phyloP scores from a whole-genome alignment of 352 stramenopile species.

The Phytophthora capsici region DNA sequence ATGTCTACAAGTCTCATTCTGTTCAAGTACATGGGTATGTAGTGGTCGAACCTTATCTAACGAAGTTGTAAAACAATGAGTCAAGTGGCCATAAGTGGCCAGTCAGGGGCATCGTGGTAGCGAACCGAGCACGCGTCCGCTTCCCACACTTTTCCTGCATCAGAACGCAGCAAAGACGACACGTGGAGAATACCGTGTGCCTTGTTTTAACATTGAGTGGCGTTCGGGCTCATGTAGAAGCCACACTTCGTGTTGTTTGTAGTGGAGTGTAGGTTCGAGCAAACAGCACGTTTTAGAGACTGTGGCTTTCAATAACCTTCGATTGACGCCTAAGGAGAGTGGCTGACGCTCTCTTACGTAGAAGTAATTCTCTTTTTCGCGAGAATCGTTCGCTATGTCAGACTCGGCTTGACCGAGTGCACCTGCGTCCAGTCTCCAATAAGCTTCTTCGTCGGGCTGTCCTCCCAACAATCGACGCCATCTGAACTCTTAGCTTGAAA shows the following conservation, averaged over 20 bases:
- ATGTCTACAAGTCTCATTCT: conserved; percentile 91
- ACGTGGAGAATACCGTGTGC: too few species aligned
- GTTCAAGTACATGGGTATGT: conserved; percentile 74
- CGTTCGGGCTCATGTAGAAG: too few species aligned
- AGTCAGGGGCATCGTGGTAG: background rate
- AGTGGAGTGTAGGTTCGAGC: too few species aligned
- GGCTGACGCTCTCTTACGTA: conserved; percentile 10
- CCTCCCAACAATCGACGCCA: conserved; percentile 22
- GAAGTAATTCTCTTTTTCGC: conserved; percentile 23
- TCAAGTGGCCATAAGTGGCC: background rate
- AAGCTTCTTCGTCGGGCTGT: conserved; percentile 7
- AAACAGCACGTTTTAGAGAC: too few species aligned
- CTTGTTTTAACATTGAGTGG: too few species aligned
- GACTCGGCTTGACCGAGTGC: conserved; percentile 20
- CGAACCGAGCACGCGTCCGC: background rate
- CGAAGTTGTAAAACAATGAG: background rate
- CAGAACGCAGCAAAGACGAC: too few species aligned
- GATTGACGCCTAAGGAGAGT: conserved; percentile 11
- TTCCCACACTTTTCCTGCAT: too few species aligned
- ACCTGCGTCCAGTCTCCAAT: conserved; percentile 28
- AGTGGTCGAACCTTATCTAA: conserved; percentile 12
- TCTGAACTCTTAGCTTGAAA: conserved; percentile 21
- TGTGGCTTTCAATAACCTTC: too few species aligned
- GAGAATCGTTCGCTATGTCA: conserved; percentile 13
- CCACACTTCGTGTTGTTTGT: too few species aligned